Evolutionary conservation across 306 rosid species (phyloP).

Genomic region (Lathyrus tuberosus): DNA sequence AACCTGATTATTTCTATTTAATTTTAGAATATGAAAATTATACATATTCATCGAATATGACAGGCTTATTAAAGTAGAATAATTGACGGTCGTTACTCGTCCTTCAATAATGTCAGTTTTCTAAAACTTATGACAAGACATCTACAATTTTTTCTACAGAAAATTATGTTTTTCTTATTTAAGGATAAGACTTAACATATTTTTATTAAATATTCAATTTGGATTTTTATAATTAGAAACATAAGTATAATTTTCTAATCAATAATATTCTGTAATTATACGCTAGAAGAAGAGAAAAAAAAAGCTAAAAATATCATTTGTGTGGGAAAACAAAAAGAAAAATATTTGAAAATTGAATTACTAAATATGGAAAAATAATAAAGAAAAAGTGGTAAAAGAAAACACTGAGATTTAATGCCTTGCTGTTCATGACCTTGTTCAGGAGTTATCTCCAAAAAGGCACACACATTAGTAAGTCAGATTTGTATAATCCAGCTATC

Average conservation of each 20-base stretch:
- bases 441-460: constrained; percentile 37
- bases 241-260: not conserved
- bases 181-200: no score
- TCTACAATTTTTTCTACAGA: no score
- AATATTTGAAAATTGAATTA: not conserved
- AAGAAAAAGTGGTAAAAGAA: not conserved
- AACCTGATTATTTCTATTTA: not conserved
- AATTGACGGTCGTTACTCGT: constrained; percentile 17
- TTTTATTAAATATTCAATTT: no score
- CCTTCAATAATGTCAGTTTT: constrained; percentile 13
- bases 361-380: not conserved
- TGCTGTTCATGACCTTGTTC: constrained; percentile 18
- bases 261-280: not conserved
- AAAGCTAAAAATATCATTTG: no score
- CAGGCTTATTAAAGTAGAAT: not conserved
- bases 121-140: constrained; percentile 1
- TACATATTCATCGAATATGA: constrained; percentile 12
- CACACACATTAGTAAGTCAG: constrained; percentile 32
- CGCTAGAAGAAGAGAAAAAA: not conserved
- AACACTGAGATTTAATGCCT: constrained; percentile 16
- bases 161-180: not conserved
- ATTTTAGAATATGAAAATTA: not conserved
- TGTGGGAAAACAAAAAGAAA: not conserved
- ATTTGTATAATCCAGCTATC: constrained; percentile 27
- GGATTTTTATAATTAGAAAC: no score